A percentile compares a stretch with the other conserved stretches of the same genome.
phyloP scores from a whole-genome alignment of 441 rosid species.

The Hura crepitans region DNA sequence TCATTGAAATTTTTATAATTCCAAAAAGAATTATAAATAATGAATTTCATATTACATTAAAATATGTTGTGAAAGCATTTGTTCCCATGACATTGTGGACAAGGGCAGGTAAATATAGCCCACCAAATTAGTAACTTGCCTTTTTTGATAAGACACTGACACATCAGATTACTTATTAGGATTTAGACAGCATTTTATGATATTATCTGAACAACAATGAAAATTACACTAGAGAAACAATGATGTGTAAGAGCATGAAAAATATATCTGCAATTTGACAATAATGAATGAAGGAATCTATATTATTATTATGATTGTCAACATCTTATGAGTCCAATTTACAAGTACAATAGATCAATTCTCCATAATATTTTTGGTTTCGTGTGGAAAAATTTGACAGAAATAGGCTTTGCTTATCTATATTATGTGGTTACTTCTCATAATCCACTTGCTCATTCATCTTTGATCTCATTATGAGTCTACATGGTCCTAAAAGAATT shows the following conservation, averaged over 20 bases:
- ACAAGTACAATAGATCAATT: background rate
- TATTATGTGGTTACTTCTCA: background rate
- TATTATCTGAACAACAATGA: background rate
- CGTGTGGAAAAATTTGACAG: too few species aligned
- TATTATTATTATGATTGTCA: background rate
- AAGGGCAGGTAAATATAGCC: background rate
- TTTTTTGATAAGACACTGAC: background rate
- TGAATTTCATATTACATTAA: background rate
- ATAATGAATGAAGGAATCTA: background rate
- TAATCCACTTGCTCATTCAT: background rate
- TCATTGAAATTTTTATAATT: background rate
- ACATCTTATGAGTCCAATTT: background rate
- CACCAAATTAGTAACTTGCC: background rate
- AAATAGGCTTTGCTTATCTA: background rate
- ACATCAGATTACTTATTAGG: background rate
- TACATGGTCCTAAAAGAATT: too few species aligned
- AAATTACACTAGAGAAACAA: background rate
- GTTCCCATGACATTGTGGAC: background rate
- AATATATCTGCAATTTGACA: background rate
- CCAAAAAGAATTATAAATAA: background rate
- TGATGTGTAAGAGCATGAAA: background rate
- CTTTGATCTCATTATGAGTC: background rate
- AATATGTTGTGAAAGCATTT: background rate
- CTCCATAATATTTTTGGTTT: background rate
- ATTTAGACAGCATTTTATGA: background rate